Evolutionary conservation across 2,329 filamentous ascomycete genomes (phyloP).

Genomic region (Colletotrichum echinochloae): DNA sequence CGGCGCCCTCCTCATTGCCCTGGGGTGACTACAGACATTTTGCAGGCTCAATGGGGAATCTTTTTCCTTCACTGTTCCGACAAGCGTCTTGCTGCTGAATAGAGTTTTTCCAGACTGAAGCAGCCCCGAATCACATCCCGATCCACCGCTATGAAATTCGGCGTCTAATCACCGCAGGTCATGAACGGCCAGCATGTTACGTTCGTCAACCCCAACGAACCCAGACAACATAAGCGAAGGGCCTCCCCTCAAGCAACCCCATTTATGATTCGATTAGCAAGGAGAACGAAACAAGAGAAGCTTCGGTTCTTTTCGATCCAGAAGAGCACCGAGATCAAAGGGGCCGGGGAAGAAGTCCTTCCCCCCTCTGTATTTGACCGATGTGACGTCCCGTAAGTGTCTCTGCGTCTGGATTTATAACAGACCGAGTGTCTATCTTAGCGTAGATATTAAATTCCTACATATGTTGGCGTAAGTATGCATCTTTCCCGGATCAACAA

Average conservation of each 20-base stretch:
- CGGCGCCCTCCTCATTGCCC: not conserved
- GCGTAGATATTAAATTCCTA: not conserved
- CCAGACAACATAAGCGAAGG: not conserved
- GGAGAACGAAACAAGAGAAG: not conserved
- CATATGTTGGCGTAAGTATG: too few relatives aligned
- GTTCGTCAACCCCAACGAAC: not conserved
- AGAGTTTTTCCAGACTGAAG: not conserved
- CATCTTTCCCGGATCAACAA: too few relatives aligned
- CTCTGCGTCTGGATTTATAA: not conserved
- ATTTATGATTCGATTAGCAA: not conserved
- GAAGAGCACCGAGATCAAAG: not conserved
- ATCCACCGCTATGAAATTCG: not conserved
- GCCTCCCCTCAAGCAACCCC: not conserved
- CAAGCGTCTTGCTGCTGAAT: not conserved
- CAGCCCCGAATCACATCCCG: not conserved
- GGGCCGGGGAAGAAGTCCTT: not conserved
- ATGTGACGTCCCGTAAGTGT: not conserved
- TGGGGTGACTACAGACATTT: not conserved
- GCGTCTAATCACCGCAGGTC: not conserved
- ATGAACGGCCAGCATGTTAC: not conserved
- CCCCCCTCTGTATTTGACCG: too few relatives aligned
- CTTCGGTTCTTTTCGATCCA: not conserved
- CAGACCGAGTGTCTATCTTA: not conserved
- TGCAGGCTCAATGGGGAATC: not conserved
- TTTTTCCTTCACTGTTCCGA: not conserved